Percentiles rank a stretch among this genome's conserved stretches.
Conservation (phyloP, 768 basidiomycete species). For the Termitomyces sp. region DNA sequence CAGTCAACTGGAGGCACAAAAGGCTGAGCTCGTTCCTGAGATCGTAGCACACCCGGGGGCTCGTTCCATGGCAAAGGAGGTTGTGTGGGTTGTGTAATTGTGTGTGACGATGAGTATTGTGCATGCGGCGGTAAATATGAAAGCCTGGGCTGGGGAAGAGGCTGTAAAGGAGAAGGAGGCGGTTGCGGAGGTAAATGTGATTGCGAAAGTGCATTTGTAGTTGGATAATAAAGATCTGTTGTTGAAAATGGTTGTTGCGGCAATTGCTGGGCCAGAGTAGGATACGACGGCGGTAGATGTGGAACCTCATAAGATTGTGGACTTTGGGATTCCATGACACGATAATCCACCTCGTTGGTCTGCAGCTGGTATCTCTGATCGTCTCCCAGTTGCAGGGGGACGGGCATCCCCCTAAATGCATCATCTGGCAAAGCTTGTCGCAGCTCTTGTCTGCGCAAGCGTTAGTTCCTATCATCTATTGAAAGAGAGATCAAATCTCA, state of each 20-base stretch:
- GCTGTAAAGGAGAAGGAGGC: not conserved
- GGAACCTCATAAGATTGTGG: not conserved
- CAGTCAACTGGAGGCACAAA: conserved; percentile 1
- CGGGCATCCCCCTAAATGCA: not conserved
- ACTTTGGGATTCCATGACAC: not conserved
- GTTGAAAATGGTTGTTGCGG: not conserved
- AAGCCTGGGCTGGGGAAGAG: not conserved
- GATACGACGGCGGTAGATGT: not conserved
- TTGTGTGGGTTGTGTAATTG: not conserved
- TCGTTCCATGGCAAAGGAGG: not conserved
- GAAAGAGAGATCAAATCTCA: conserved; percentile 23
- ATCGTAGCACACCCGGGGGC: not conserved
- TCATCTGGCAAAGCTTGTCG: conserved; percentile 12
- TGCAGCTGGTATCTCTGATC: not conserved
- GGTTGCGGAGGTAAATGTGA: not conserved
- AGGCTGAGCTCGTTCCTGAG: not conserved
- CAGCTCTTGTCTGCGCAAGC: conserved; percentile 13
- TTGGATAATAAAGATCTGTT: not conserved
- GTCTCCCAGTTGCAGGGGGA: not conserved
- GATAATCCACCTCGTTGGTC: not conserved
- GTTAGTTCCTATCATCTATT: conserved; percentile 1
- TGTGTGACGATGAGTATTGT: not conserved
- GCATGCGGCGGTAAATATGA: not conserved
- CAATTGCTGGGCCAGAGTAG: not conserved
- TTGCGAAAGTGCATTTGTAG: conserved; percentile 5